Evolutionary conservation across 2,329 filamentous ascomycete genomes (phyloP).

Genomic region (Monosporascus sp.): DNA sequence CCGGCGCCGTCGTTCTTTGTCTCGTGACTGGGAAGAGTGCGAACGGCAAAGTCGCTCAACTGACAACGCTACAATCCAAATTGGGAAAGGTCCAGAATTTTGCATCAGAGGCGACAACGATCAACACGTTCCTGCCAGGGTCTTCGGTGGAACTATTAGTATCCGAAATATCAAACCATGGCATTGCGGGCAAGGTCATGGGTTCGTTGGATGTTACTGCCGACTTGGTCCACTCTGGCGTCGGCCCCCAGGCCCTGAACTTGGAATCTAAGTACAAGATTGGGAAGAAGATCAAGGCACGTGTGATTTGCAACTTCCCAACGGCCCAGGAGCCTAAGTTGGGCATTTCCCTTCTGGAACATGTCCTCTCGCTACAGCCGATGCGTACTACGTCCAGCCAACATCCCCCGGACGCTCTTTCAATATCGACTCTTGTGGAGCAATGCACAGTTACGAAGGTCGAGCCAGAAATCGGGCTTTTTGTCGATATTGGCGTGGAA

Average conservation of each 20-base stretch:
- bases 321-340: slow-evolving; percentile 74
- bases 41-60: slow-evolving; percentile 78
- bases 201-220: slow-evolving; percentile 87
- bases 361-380: slow-evolving; percentile 60
- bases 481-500: slow-evolving; percentile 63
- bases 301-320: slow-evolving; percentile 85
- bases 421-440: slow-evolving; percentile 70
- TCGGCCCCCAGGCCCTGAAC: slow-evolving; percentile 62
- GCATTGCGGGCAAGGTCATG: slow-evolving; percentile 86
- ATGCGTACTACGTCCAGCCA: slow-evolving; percentile 36
- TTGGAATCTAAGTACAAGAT: slow-evolving; percentile 74
- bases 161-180: slow-evolving; percentile 65
- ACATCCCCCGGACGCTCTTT: slow-evolving; percentile 53
- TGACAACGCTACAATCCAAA: slow-evolving; percentile 69
- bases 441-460: slow-evolving; percentile 76
- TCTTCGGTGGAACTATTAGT: slow-evolving; percentile 83
- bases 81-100: slow-evolving; percentile 61
- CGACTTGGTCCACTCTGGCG: slow-evolving; percentile 83
- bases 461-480: slow-evolving; percentile 74
- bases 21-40: slow-evolving; percentile 69
- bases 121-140: slow-evolving; percentile 86
- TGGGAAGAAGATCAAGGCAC: slow-evolving; percentile 76
- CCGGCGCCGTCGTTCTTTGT: slow-evolving; percentile 81
- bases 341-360: slow-evolving; percentile 82
- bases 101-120: slow-evolving; percentile 72